Evolutionary conservation across 2,329 filamentous ascomycete genomes (phyloP).

Genomic region (Cordyceps pruinosa): DNA sequence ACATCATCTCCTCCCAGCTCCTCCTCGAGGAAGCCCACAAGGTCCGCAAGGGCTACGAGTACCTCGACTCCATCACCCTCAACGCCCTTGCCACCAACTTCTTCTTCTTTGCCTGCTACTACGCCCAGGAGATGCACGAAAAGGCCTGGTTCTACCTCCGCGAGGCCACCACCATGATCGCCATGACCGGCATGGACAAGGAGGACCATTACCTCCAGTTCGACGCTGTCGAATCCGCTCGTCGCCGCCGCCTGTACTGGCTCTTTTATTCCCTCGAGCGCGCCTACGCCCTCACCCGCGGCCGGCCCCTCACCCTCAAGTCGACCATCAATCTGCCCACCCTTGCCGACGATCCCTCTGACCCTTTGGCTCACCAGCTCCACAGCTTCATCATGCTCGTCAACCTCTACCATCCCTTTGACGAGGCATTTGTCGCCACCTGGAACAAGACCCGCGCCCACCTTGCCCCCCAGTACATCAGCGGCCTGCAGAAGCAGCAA

Average conservation of each 20-base stretch:
- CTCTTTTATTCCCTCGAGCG: conserved; percentile 63
- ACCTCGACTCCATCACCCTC: conserved; percentile 47
- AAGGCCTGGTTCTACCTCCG: conserved; percentile 74
- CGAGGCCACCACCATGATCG: conserved; percentile 65
- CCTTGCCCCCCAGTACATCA: conserved; percentile 50
- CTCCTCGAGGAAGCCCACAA: conserved; percentile 61
- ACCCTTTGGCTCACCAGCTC: conserved; percentile 45
- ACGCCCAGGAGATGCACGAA: conserved; percentile 64
- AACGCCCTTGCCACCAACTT: conserved; percentile 66
- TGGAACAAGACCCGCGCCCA: conserved; percentile 61
- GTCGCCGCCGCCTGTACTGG: conserved; percentile 65
- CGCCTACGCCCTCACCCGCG: conserved; percentile 64
- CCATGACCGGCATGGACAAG: conserved; percentile 54
- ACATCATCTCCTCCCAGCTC: conserved; percentile 57
- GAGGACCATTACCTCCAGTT: conserved; percentile 56
- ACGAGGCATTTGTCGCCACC: conserved; percentile 54
- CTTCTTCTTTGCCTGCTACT: conserved; percentile 68
- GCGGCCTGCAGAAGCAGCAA: conserved; percentile 55
- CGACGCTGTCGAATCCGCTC: conserved; percentile 52
- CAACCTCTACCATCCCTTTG: conserved; percentile 58
- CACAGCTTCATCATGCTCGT: conserved; percentile 54
- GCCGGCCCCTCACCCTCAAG: conserved; percentile 63
- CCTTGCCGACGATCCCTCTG: conserved; percentile 52
- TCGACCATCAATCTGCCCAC: conserved; percentile 61
- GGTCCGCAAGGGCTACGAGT: conserved; percentile 58